phyloP scores from a whole-genome alignment of 192 early-diverging fungal genomes.

The Coemansia sp. region DNA sequence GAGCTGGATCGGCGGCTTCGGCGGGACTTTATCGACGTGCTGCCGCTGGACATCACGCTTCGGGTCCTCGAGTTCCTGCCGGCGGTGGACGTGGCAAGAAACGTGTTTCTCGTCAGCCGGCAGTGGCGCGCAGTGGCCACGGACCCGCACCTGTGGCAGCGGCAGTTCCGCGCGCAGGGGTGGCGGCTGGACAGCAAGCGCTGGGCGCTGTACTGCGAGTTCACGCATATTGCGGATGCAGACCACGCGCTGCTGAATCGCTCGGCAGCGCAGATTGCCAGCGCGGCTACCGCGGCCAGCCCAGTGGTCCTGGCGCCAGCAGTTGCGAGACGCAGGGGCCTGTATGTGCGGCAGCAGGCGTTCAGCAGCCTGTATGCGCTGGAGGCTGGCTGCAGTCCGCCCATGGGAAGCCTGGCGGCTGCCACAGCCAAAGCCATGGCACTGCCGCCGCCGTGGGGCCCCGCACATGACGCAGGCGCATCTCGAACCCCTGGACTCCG shows the following conservation, averaged over 20 bases:
- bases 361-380: background rate
- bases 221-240: conserved; percentile 17
- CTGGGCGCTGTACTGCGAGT: conserved; percentile 30
- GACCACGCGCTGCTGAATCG: conserved; percentile 14
- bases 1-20: conserved; percentile 33
- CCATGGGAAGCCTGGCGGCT: conserved; percentile 9
- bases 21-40: conserved; percentile 42
- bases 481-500: background rate
- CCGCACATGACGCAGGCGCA: background rate
- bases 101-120: conserved; percentile 27
- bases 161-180: conserved; percentile 23
- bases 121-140: conserved; percentile 24
- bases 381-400: background rate
- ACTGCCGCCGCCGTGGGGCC: background rate
- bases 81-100: conserved; percentile 20
- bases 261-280: conserved; percentile 1
- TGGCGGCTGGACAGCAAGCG: conserved; percentile 32
- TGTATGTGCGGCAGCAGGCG: background rate
- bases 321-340: conserved; percentile 5
- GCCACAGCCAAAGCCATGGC: conserved; percentile 10
- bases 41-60: conserved; percentile 39
- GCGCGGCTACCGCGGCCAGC: background rate
- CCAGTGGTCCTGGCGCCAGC: conserved; percentile 4
- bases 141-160: conserved; percentile 39
- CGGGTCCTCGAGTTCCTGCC: conserved; percentile 32